Conservation (phyloP, 148 eudicot genomes). For the Cornus suecica region DNA sequence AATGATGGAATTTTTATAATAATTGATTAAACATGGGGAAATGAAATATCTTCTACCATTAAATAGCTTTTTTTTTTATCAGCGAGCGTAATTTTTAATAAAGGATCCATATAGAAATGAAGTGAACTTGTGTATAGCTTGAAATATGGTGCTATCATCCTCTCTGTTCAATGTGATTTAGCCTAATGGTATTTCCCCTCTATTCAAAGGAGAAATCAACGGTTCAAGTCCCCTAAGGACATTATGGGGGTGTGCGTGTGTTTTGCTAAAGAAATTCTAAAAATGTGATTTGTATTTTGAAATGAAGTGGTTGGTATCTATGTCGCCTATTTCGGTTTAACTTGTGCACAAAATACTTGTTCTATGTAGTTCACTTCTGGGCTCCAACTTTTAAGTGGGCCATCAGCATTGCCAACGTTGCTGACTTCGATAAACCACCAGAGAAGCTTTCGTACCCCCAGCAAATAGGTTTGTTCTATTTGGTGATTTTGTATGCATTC, state of each 20-base stretch:
- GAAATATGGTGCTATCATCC: background rate
- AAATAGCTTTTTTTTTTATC: background rate
- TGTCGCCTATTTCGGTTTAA: background rate
- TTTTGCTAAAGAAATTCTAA: too few species aligned
- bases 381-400: conserved; percentile 99
- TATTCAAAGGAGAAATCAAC: too few species aligned
- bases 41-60: background rate
- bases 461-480: conserved; percentile 58
- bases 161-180: background rate
- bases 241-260: too few species aligned
- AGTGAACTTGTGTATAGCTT: background rate
- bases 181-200: too few species aligned
- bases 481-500: background rate
- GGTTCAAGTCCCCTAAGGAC: too few species aligned
- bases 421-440: conserved; percentile 75
- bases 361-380: conserved; percentile 89
- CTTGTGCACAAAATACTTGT: background rate
- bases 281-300: background rate
- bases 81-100: background rate
- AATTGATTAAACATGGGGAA: background rate
- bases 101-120: background rate
- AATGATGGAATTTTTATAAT: too few species aligned
- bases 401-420: conserved; percentile 91
- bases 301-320: background rate
- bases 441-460: conserved; percentile 92